A percentile compares a stretch with the other conserved stretches of the same genome.
These are phyloP conservation scores for Borealophlyctis nickersoniae DNA, from an alignment of 192 early-diverging fungal genomes.

Conservation along the genomic window DNA sequence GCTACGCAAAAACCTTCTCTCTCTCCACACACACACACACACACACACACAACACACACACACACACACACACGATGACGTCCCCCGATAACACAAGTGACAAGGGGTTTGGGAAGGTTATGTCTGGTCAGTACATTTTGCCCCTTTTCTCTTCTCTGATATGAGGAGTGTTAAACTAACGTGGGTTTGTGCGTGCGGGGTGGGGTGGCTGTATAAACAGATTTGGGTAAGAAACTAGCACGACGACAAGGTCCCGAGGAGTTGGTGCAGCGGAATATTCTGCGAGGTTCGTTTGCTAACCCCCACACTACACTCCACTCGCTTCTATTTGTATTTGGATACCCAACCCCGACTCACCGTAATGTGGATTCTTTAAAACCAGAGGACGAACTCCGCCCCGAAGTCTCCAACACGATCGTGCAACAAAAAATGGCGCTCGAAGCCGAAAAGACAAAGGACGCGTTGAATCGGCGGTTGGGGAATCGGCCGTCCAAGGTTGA, in stretches of 20 bases:
- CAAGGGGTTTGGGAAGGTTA: constrained; percentile 20
- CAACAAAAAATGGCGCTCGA: constrained; percentile 44
- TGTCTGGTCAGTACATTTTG: constrained; percentile 6
- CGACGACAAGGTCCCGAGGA: constrained; percentile 38
- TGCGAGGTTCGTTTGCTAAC: constrained; percentile 35
- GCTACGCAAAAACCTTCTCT: no score
- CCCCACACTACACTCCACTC: not conserved
- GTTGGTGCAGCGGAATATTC: constrained; percentile 48
- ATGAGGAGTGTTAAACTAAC: not conserved
- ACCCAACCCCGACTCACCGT: not conserved
- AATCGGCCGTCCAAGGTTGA: constrained; percentile 48
- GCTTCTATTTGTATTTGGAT: not conserved
- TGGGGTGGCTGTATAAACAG: constrained; percentile 15
- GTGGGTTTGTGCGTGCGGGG: no score
- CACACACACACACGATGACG: no score
- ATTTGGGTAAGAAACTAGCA: constrained; percentile 48
- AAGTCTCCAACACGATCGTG: constrained; percentile 39
- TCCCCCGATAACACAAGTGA: no score
- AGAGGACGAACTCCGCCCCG: constrained; percentile 36
- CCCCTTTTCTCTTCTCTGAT: not conserved
- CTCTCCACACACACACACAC: no score
- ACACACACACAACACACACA: no score
- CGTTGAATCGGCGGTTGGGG: constrained; percentile 35
- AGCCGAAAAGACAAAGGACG: constrained; percentile 45
- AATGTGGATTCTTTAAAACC: not conserved